Percentiles rank a stretch among this genome's conserved stretches.
Evolutionary conservation across 2,329 filamentous ascomycete genomes (phyloP).

Genomic region (Claviceps spartinae): DNA sequence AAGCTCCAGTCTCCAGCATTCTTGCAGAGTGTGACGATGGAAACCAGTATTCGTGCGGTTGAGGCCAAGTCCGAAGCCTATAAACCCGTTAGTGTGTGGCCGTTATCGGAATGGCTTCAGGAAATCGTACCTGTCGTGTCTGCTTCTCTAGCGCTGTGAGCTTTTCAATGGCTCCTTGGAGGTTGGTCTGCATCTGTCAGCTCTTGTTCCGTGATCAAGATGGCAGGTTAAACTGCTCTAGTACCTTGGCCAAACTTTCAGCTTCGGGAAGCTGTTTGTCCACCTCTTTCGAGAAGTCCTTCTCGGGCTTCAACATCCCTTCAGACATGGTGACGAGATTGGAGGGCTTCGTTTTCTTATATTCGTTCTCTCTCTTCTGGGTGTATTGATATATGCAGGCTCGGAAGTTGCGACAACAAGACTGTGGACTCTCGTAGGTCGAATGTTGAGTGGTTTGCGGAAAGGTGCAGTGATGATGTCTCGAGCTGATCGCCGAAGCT

Average conservation of each 20-base stretch:
- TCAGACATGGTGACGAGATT: conserved; percentile 53
- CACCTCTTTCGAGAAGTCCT: conserved; percentile 96
- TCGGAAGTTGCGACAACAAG: not conserved
- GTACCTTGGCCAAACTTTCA: conserved; percentile 74
- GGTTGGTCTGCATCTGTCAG: conserved; percentile 44
- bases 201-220: conserved; percentile 19
- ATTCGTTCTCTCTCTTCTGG: not conserved
- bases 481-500: conserved; percentile 11
- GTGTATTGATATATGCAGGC: not conserved
- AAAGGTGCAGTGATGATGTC: not conserved
- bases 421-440: not conserved
- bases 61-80: conserved; percentile 92
- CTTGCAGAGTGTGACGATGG: conserved; percentile 90
- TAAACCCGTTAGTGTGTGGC: conserved; percentile 6
- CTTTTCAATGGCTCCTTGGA: conserved; percentile 85
- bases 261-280: conserved; percentile 85
- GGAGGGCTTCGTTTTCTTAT: not conserved
- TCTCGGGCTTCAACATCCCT: conserved; percentile 79
- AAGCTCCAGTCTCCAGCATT: conserved; percentile 84
- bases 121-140: conserved; percentile 65
- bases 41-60: conserved; percentile 74
- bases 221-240: too few species aligned
- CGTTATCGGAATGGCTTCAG: conserved; percentile 7
- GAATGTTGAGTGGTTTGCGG: not conserved
- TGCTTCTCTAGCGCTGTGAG: conserved; percentile 88